Base-by-base conservation (phyloP, 1,284 basidiomycete genomes). In the Cutaneotrichosporon cavernicola region DNA sequence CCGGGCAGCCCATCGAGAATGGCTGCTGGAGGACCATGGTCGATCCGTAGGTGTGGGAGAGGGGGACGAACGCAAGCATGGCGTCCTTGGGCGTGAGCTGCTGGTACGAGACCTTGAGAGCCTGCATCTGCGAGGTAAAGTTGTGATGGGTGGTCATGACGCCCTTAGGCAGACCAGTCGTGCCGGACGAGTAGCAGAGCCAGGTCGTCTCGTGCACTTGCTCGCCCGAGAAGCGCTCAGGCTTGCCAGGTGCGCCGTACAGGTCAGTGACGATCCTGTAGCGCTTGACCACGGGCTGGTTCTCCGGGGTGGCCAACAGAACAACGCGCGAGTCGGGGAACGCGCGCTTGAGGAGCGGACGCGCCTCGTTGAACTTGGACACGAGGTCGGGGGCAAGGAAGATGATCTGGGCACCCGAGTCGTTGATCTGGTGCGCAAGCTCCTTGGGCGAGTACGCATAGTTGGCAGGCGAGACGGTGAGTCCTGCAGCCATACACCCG, bases 111-210 rank as follows among this genome's bases (percentile, higher is more conserved):
- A 36, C 26, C 26, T 62, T 61, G 55, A 66, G 52, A 7, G 63
- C 63, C 46, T 66, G 61, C 38, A 69, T 52, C 57, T 78, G 75
- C 56, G 67, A 81, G 0, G 82, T 84, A 49, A 89, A 76, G 68
- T 90, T 90, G 64, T 83, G 82, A 76, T 90, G 89, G 0, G 86
- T 88, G 0, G 88, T 88, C 71, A 78, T 78, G 38, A 81, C 80
- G 31, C 80, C 80, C 67, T 81, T 80, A n/a, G 74, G 75, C n/a
- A 74, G 60, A 1, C 80, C 80, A 0, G 80, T 81, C 5, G 87
- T 90, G 9, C 88, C 87, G 62, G 86, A 88, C 21, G 82, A 84
- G 72, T 89, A 89, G 69, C 88, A 90, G 38, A 90, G 76, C 70
- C 58, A 66, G 38, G 46, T 47, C 18, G 66, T 61, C 50, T 65